A percentile compares a stretch with the other conserved stretches of the same genome.
Evolutionary conservation across 768 basidiomycete species (phyloP).

Genomic region (Xerocomellus amylosporus): DNA sequence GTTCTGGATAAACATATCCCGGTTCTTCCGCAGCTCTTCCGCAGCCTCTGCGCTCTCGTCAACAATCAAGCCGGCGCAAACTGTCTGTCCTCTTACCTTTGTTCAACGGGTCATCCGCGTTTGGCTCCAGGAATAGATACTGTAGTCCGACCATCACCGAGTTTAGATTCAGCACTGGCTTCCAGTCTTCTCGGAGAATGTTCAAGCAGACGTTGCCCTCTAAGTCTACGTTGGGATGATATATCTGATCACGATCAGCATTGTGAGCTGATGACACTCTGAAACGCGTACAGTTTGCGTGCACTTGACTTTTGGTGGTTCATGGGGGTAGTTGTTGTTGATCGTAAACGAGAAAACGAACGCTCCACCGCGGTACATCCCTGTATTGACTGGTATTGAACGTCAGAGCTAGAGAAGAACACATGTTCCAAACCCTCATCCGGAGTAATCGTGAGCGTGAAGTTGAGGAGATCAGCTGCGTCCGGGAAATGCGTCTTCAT

Average conservation of each 20-base stretch:
- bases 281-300: slow-evolving; percentile 71
- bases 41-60: slow-evolving; percentile 74
- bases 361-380: slow-evolving; percentile 96
- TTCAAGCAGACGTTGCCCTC: slow-evolving; percentile 99
- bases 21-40: slow-evolving; percentile 85
- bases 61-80: slow-evolving; percentile 1
- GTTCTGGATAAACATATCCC: slow-evolving; percentile 78
- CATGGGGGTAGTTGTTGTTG: slow-evolving; percentile 98
- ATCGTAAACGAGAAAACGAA: slow-evolving; percentile 95
- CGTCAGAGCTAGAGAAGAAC: background rate
- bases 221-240: slow-evolving; percentile 97
- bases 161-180: slow-evolving; percentile 95
- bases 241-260: slow-evolving; percentile 54
- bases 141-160: slow-evolving; percentile 98
- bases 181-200: slow-evolving; percentile 99
- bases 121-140: slow-evolving; percentile 97
- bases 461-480: slow-evolving; percentile 93
- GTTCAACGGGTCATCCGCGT: slow-evolving; percentile 97
- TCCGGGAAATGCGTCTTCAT: slow-evolving; percentile 96
- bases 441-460: slow-evolving; percentile 90
- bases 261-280: background rate
- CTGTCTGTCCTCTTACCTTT: slow-evolving; percentile 65
- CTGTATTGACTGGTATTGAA: slow-evolving; percentile 39
- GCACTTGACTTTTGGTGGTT: slow-evolving; percentile 99
- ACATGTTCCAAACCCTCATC: slow-evolving; percentile 74